A percentile compares a stretch with the other conserved stretches of the same genome.
These are phyloP conservation scores for Talaromyces rugulosus DNA, from an alignment of 2,329 filamentous ascomycete species.

Conservation along the genomic window DNA sequence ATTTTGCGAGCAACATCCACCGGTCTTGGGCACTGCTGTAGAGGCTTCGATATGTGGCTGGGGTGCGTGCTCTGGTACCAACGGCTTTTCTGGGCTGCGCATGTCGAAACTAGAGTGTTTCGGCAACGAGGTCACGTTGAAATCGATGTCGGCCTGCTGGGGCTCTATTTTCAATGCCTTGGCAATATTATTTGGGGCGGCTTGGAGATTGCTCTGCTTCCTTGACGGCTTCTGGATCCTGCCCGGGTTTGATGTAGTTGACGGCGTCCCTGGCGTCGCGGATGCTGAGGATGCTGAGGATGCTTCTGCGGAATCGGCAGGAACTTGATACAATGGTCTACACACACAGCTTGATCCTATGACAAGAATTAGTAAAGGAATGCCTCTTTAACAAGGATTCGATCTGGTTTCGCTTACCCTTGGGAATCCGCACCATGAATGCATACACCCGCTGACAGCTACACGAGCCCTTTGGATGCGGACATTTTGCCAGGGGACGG, in stretches of 20 bases:
- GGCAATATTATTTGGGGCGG: constrained; percentile 29
- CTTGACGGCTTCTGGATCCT: constrained; percentile 34
- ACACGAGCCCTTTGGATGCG: constrained; percentile 41
- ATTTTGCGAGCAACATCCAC: constrained; percentile 24
- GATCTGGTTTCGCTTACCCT: constrained; percentile 26
- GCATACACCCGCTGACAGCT: constrained; percentile 39
- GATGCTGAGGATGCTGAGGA: constrained; percentile 16
- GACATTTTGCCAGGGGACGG: constrained; percentile 44
- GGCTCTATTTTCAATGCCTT: constrained; percentile 26
- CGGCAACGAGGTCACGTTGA: not conserved
- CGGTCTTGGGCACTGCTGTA: not conserved
- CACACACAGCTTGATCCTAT: constrained; percentile 39
- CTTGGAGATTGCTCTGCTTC: constrained; percentile 30
- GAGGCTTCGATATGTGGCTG: not conserved
- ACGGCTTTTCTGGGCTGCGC: not conserved
- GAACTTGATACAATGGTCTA: constrained; percentile 38
- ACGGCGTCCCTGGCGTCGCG: constrained; percentile 16
- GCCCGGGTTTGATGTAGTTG: constrained; percentile 19
- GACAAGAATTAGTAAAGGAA: not conserved
- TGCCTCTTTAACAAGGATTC: not conserved
- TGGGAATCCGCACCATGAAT: constrained; percentile 43
- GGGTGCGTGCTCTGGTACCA: not conserved
- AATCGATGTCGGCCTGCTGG: not conserved
- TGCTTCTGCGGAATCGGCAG: constrained; percentile 21
- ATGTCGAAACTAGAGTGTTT: not conserved